Evolutionary conservation across 306 rosid species (phyloP).

Genomic region (Castanea mollissima): DNA sequence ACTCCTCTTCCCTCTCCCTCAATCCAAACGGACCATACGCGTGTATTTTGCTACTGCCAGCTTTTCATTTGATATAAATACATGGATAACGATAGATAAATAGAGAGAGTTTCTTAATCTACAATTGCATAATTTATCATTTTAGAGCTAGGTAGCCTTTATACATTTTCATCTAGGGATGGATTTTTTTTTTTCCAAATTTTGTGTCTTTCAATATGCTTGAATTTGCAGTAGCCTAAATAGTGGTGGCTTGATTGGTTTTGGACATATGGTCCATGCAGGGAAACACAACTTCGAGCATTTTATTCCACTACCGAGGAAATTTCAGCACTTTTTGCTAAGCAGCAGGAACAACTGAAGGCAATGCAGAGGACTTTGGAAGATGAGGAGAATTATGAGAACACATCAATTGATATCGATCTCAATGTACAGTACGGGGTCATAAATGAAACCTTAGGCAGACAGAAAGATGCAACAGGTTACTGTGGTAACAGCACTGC

Average conservation of each 20-base stretch:
- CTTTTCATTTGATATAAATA: background rate
- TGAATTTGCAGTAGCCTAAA: background rate
- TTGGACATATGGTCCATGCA: slow-evolving; percentile 29
- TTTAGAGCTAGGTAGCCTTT: background rate
- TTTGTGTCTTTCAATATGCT: slow-evolving; percentile 7
- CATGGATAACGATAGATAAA: background rate
- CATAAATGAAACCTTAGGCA: slow-evolving; percentile 31
- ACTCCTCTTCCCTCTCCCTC: no score
- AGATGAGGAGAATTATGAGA: slow-evolving; percentile 88
- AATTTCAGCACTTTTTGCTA: slow-evolving; percentile 69
- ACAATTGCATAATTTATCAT: no score
- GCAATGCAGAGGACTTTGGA: slow-evolving; percentile 89
- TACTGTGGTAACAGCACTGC: slow-evolving; percentile 36
- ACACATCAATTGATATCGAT: slow-evolving; percentile 69
- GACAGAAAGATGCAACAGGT: slow-evolving; percentile 37
- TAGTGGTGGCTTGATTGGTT: background rate
- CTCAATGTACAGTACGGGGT: slow-evolving; percentile 34
- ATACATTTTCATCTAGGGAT: background rate
- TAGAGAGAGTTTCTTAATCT: background rate
- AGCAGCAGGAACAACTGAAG: slow-evolving; percentile 93
- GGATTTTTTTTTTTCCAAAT: slow-evolving; percentile 13
- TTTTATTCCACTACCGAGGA: slow-evolving; percentile 96
- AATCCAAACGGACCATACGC: background rate
- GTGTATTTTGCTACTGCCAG: background rate
- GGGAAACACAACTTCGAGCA: slow-evolving; percentile 89